These are phyloP conservation scores for Rutstroemia sp. DNA, from an alignment of 2,329 filamentous ascomycete species.

Conservation along the genomic window DNA sequence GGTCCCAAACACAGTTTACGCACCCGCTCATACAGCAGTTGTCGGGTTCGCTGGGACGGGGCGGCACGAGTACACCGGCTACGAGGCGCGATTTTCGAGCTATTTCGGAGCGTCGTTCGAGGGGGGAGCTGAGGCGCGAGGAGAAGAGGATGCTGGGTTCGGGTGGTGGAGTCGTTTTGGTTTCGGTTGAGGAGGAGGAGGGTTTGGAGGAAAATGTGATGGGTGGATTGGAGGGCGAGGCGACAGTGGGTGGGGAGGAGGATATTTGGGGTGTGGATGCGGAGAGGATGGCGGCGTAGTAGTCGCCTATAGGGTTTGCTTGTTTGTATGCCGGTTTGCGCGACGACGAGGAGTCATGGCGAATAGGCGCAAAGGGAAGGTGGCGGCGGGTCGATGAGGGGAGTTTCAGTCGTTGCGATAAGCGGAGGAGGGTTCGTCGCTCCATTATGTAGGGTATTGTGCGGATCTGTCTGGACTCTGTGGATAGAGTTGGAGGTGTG, in stretches of 20 bases:
- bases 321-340: slow-evolving; percentile 19
- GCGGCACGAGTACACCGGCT: slow-evolving; percentile 76
- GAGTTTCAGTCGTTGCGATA: slow-evolving; percentile 17
- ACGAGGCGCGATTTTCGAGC: slow-evolving; percentile 54
- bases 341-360: slow-evolving; percentile 7
- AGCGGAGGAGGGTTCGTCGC: slow-evolving; percentile 21
- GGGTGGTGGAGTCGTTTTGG: slow-evolving; percentile 27
- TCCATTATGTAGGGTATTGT: slow-evolving; percentile 17
- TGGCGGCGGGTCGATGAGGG: slow-evolving; percentile 11
- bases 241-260: slow-evolving; percentile 17
- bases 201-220: slow-evolving; percentile 14
- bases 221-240: slow-evolving; percentile 15
- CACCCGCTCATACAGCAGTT: slow-evolving; percentile 99
- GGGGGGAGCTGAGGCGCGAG: slow-evolving; percentile 66
- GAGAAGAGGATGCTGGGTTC: slow-evolving; percentile 72
- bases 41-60: slow-evolving; percentile 80
- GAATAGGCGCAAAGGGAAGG: slow-evolving; percentile 4
- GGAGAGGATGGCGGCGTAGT: slow-evolving; percentile 51
- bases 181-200: slow-evolving; percentile 31
- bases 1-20: slow-evolving; percentile 95
- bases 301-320: slow-evolving; percentile 45
- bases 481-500: background rate
- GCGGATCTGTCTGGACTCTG: background rate
- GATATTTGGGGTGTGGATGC: slow-evolving; percentile 30
- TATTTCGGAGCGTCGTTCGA: slow-evolving; percentile 55